phyloP scores from a whole-genome alignment of 1,284 basidiomycete species.

The Ganoderma boninense region DNA sequence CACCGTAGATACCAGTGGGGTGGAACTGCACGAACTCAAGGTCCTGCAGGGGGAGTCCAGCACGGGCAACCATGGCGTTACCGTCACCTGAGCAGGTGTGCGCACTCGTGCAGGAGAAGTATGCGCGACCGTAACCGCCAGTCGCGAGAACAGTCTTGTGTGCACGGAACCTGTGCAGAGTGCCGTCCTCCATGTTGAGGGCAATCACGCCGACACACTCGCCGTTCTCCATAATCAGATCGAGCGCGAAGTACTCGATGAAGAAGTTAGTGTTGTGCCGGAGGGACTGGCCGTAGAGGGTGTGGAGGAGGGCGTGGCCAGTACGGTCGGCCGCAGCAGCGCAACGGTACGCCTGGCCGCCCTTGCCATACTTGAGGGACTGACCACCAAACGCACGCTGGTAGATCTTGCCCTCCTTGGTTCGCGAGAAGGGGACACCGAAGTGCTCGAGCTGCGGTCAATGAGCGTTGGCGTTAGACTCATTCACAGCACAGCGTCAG shows the following conservation, averaged over 20 bases:
- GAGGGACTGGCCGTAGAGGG: constrained; percentile 98
- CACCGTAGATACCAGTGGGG: constrained; percentile 99
- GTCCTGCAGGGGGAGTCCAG: constrained; percentile 97
- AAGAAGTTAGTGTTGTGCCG: constrained; percentile 99
- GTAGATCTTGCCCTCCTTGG: constrained; percentile 99
- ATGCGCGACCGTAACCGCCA: constrained; percentile 97
- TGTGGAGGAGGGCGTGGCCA: constrained; percentile 98
- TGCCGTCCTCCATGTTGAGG: constrained; percentile 99
- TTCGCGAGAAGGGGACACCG: constrained; percentile 98
- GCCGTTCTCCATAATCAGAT: constrained; percentile 98
- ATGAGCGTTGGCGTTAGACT: constrained; percentile 4
- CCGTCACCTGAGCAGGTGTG: constrained; percentile 99
- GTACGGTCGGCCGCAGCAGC: constrained; percentile 99
- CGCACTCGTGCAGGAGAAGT: constrained; percentile 99
- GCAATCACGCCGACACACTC: constrained; percentile 99
- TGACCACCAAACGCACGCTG: constrained; percentile 99
- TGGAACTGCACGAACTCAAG: constrained; percentile 99
- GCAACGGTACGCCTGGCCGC: constrained; percentile 99
- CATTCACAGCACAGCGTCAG: background rate
- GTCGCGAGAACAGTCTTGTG: constrained; percentile 99
- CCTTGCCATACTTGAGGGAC: constrained; percentile 97
- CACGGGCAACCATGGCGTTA: constrained; percentile 98
- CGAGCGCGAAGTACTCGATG: constrained; percentile 99
- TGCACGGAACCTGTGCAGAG: constrained; percentile 96
- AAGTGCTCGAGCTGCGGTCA: constrained; percentile 91